phyloP scores from a whole-genome alignment of 495 filamentous ascomycete species.

The Daldinia vernicosa region DNA sequence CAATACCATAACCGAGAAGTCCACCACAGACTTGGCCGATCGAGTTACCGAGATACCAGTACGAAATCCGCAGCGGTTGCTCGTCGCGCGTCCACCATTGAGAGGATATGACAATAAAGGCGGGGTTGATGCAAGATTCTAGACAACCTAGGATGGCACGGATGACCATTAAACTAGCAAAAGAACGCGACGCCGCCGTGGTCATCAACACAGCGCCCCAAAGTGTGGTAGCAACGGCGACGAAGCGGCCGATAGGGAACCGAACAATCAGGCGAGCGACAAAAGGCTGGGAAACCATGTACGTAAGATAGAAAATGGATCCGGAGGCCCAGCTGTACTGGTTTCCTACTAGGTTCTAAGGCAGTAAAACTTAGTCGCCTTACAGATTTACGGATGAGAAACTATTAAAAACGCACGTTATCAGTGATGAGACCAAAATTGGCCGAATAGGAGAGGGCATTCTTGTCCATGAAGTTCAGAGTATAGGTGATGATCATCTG shows the following conservation, averaged over 20 bases:
- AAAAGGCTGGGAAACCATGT: constrained; percentile 63
- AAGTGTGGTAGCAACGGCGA: constrained; percentile 54
- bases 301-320: constrained; percentile 62
- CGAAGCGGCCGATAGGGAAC: constrained; percentile 67
- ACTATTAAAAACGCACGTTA: constrained; percentile 21
- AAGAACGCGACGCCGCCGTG: constrained; percentile 52
- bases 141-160: constrained; percentile 62
- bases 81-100: constrained; percentile 63
- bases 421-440: constrained; percentile 31
- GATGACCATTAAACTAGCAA: constrained; percentile 51
- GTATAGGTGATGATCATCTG: constrained; percentile 34
- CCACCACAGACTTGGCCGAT: constrained; percentile 60
- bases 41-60: constrained; percentile 63
- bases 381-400: constrained; percentile 14
- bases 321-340: constrained; percentile 64
- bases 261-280: constrained; percentile 67
- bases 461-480: constrained; percentile 67
- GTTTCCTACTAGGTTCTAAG: constrained; percentile 52
- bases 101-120: constrained; percentile 60
- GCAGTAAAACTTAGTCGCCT: constrained; percentile 56
- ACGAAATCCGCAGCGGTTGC: constrained; percentile 56
- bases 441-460: constrained; percentile 62
- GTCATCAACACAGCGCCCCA: constrained; percentile 56
- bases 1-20: constrained; percentile 55
- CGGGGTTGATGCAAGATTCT: constrained; percentile 59